These are phyloP conservation scores for Ophiocordyceps camponoti-floridani DNA, from an alignment of 2,329 filamentous ascomycete species.

Conservation along the genomic window DNA sequence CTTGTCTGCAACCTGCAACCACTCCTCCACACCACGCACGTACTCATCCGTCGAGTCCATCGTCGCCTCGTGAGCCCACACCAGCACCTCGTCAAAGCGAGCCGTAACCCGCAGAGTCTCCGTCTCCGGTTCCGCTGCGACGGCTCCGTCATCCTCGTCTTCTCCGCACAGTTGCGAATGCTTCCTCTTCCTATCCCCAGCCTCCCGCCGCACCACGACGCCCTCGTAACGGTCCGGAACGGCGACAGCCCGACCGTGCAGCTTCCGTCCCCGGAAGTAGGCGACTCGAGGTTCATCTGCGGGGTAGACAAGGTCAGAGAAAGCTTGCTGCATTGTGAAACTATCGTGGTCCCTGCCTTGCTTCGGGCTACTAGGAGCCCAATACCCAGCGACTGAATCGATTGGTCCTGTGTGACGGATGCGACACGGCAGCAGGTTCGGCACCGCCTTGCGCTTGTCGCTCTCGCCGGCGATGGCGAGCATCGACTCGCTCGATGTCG, in stretches of 20 bases:
- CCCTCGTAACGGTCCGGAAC: constrained; percentile 59
- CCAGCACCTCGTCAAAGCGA: constrained; percentile 53
- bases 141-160: constrained; percentile 15
- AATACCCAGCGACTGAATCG: constrained; percentile 46
- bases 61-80: constrained; percentile 68
- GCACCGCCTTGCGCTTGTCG: constrained; percentile 22
- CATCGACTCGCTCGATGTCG: constrained; percentile 23
- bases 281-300: constrained; percentile 34
- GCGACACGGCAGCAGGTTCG: constrained; percentile 64
- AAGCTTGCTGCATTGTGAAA: background rate
- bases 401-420: constrained; percentile 64
- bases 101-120: constrained; percentile 44
- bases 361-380: constrained; percentile 32
- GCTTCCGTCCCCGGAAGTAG: constrained; percentile 66
- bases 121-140: constrained; percentile 25
- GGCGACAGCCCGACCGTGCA: constrained; percentile 47
- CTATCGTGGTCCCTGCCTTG: constrained; percentile 10
- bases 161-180: constrained; percentile 7
- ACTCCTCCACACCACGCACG: constrained; percentile 60
- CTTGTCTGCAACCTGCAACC: constrained; percentile 55
- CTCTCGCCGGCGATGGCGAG: constrained; percentile 16
- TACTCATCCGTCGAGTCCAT: constrained; percentile 49
- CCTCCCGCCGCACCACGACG: constrained; percentile 29
- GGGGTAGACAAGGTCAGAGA: too few species aligned
- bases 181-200: constrained; percentile 13